Base-by-base conservation (phyloP, 352 stramenopile species). In the Phytophthora cactorum region DNA sequence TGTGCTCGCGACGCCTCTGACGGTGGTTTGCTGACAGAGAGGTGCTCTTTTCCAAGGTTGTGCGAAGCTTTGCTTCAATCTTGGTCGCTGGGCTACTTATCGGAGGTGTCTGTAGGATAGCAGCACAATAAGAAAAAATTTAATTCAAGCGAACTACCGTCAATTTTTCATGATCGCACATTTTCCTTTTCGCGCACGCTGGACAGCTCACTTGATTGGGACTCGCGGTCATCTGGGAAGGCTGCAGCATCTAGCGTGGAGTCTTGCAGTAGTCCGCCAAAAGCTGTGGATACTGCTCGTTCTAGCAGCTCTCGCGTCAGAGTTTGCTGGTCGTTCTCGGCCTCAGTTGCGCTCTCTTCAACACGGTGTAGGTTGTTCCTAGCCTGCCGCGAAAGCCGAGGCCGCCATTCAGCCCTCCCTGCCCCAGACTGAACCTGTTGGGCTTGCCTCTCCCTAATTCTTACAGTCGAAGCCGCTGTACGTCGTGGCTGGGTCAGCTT, bases 251-350 rank as follows among this genome's bases (percentile, higher is more conserved):
- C 59, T n/a, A 74, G 45, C 6, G 56, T 64, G 15, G 54, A 71
- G 12, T 77, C 72, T 15, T 66, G 46, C 36, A 75, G 27, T 9
- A 74, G 25, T 7, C 63, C 62, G 25, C 68, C 67, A 50, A 89
- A 78, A 22, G 76, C 81, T n/a, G 73, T 75, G 28, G 75, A 78
- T 28, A 91, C 74, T 14, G 83, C 83, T 22, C 83, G 77, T 45
- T 90, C 81, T 28, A 91, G 74, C 50, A 91, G 77, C 32, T 77
- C 78, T 38, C 81, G 68, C 12, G 81, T 86, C 43, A 68, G 15
- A 5, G 46, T 61, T 44, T 59, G 66, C 29, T 81, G 59, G 4
- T 75, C 68, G 12, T 55, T 62, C 6, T 56, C 22, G n/a, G 46
- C 39, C 4, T 34, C 49, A 47, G 41, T 59, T 22, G 7, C 1